phyloP scores from a whole-genome alignment of 768 basidiomycete genomes.

The Chlorophyllum brunneum region DNA sequence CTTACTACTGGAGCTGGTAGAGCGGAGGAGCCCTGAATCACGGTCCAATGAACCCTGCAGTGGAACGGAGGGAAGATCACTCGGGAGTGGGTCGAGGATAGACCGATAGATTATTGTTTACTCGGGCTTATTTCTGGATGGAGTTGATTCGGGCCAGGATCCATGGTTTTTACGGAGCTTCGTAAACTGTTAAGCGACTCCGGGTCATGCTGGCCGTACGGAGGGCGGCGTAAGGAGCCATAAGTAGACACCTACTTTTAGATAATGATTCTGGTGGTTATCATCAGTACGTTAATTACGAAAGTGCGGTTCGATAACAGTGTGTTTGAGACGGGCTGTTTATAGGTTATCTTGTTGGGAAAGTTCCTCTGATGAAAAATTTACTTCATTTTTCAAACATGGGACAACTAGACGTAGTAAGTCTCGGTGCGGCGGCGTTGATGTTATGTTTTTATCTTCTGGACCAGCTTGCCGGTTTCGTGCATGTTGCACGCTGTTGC shows the following conservation, averaged over 20 bases:
- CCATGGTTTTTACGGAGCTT: neutral
- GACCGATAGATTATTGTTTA: too few species aligned
- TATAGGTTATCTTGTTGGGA: neutral
- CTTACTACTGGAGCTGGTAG: too few species aligned
- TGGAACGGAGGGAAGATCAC: too few species aligned
- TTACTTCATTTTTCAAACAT: neutral
- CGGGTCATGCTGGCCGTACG: neutral
- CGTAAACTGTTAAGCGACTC: neutral
- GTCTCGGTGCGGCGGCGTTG: neutral
- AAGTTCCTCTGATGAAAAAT: too few species aligned
- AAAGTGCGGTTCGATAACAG: too few species aligned
- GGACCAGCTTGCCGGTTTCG: neutral
- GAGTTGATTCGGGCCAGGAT: too few species aligned
- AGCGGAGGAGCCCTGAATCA: too few species aligned
- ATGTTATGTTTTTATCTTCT: neutral
- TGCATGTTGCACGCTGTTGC: neutral
- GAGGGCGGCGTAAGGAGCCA: neutral
- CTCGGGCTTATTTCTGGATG: too few species aligned
- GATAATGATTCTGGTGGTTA: neutral
- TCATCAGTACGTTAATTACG: neutral
- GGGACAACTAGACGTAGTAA: too few species aligned
- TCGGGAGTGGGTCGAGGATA: too few species aligned
- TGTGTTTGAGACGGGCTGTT: too few species aligned
- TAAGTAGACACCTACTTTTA: neutral
- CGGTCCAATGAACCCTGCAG: too few species aligned